Percentiles rank a stretch among this genome's conserved stretches.
phyloP scores from a whole-genome alignment of 768 basidiomycete species.

The Lactarius vividus region DNA sequence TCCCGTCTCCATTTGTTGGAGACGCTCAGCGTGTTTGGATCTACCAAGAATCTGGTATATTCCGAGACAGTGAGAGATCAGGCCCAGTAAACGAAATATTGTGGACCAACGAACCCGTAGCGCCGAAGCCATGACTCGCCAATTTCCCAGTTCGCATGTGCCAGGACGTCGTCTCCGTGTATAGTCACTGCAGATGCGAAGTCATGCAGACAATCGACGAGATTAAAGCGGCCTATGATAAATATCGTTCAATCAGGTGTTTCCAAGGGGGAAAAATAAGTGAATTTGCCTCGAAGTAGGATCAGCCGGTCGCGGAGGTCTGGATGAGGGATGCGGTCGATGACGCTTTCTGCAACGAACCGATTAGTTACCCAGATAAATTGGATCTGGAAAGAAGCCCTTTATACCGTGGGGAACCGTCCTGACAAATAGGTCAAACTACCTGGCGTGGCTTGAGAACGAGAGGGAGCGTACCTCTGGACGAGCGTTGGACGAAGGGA shows the following conservation, averaged over 20 bases:
- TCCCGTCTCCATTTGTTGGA: conserved; percentile 88
- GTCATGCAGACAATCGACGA: conserved; percentile 77
- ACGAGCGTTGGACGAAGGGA: conserved; percentile 86
- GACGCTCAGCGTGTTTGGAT: conserved; percentile 63
- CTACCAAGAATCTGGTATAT: conserved; percentile 67
- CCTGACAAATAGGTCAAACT: conserved; percentile 33
- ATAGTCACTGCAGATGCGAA: conserved; percentile 66
- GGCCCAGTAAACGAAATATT: background rate
- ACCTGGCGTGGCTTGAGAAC: background rate
- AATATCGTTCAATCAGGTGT: conserved; percentile 1
- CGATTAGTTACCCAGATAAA: conserved; percentile 4
- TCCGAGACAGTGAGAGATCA: conserved; percentile 1
- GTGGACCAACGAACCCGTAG: conserved; percentile 58
- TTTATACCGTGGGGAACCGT: conserved; percentile 78
- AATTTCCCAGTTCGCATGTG: conserved; percentile 88
- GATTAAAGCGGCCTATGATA: conserved; percentile 64
- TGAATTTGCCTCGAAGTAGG: conserved; percentile 62
- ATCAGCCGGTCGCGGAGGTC: conserved; percentile 91
- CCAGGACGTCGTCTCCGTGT: conserved; percentile 90
- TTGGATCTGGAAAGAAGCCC: background rate
- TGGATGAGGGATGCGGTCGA: conserved; percentile 87
- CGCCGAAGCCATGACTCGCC: conserved; percentile 77
- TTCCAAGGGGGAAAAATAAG: background rate
- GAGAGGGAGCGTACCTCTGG: conserved; percentile 54
- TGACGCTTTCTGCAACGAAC: conserved; percentile 68